Conservation (phyloP, 306 rosid species). For the Echinosophora koreensis region DNA sequence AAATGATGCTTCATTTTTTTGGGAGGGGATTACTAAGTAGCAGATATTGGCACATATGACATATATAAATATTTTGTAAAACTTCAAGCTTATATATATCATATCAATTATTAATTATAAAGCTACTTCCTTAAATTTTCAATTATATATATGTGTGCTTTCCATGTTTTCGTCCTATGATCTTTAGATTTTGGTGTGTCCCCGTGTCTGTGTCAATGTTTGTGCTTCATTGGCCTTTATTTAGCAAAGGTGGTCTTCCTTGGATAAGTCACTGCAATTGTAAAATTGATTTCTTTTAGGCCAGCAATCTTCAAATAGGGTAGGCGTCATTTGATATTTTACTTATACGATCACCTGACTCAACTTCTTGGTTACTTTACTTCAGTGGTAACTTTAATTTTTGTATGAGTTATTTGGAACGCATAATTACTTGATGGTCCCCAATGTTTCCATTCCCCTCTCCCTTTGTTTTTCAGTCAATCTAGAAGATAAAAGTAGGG, state of each 20-base stretch:
- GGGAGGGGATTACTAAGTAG: not conserved
- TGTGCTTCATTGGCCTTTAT: not conserved
- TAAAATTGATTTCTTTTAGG: slow-evolving; percentile 12
- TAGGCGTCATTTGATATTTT: not conserved
- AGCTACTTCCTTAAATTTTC: no score
- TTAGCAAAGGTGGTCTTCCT: not conserved
- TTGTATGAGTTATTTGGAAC: not conserved
- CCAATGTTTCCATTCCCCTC: not conserved
- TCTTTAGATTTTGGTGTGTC: no score
- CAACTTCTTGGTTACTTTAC: not conserved
- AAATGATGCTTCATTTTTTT: not conserved
- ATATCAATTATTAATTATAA: no score
- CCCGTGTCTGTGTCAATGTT: not conserved
- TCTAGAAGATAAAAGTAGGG: not conserved
- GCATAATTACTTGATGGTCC: not conserved
- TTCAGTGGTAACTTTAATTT: slow-evolving; percentile 2
- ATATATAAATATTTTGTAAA: no score
- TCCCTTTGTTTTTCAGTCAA: not conserved
- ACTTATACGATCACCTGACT: not conserved
- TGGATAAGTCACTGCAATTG: slow-evolving; percentile 19
- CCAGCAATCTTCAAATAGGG: slow-evolving; percentile 22
- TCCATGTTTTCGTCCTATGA: not conserved
- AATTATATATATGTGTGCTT: no score
- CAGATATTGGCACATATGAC: not conserved
- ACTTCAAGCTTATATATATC: no score